phyloP scores from a whole-genome alignment of 208 protist species.

The Acanthamoeba rhysodes region DNA sequence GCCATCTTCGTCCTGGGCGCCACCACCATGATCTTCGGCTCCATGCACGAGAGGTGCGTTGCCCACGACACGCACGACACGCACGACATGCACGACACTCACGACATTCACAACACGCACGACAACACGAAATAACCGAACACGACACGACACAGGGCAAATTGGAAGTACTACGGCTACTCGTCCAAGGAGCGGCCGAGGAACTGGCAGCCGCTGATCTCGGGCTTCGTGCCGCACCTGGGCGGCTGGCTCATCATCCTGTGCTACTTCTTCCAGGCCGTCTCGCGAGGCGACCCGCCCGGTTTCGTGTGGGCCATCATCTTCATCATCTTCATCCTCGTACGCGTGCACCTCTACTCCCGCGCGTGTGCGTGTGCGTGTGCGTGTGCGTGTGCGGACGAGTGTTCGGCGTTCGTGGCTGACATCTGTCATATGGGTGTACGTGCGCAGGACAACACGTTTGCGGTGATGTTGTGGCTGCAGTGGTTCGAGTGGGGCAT shows the following conservation, averaged over 20 bases:
- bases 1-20: neutral
- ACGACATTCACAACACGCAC: neutral
- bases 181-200: neutral
- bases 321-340: slow-evolving; percentile 2
- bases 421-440: too few species aligned
- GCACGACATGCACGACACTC: too few species aligned
- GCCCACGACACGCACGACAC: too few species aligned
- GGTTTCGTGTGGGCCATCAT: neutral
- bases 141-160: neutral
- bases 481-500: neutral
- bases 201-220: neutral
- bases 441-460: neutral
- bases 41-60: neutral
- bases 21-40: neutral
- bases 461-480: slow-evolving; percentile 5
- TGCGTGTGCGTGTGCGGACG: too few species aligned
- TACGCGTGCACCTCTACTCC: neutral
- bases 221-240: neutral
- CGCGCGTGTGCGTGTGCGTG: neutral
- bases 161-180: slow-evolving; percentile 7
- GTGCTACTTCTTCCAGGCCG: neutral
- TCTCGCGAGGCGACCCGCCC: neutral
- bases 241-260: neutral
- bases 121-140: too few species aligned
- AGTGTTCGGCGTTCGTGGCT: neutral